Percentiles rank a stretch among this genome's conserved stretches.
These are phyloP conservation scores for Cystobasidium pallidum DNA, from an alignment of 1,284 basidiomycete genomes.

Conservation along the genomic window DNA sequence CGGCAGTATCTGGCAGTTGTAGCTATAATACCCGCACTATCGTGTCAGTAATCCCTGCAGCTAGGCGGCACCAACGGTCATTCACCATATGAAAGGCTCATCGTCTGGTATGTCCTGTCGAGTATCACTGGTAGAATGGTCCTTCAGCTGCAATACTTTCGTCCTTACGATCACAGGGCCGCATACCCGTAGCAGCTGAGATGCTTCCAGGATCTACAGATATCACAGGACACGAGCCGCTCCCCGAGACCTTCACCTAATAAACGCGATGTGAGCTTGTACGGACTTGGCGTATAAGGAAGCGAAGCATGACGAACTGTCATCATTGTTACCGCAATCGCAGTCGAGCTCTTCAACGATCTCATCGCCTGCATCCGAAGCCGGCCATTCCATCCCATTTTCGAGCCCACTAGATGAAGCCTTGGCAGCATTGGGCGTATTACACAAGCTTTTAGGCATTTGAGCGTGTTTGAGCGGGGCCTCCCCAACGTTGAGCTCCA, in stretches of 20 bases:
- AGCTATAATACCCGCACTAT: background rate
- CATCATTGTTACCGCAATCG: conserved; percentile 12
- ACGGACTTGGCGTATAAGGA: no score
- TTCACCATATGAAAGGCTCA: conserved; percentile 6
- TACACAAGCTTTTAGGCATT: no score
- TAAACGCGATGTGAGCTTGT: no score
- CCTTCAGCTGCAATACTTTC: background rate
- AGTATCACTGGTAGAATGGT: background rate
- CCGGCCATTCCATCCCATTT: background rate
- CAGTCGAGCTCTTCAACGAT: background rate
- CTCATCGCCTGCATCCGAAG: background rate
- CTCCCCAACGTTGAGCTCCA: no score
- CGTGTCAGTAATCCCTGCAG: no score
- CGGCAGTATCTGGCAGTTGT: background rate
- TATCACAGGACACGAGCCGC: conserved; percentile 15
- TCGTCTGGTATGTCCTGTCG: background rate
- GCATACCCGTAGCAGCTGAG: conserved; percentile 29
- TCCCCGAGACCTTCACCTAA: background rate
- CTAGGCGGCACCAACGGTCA: no score
- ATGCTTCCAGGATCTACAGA: conserved; percentile 34
- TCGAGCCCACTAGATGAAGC: background rate
- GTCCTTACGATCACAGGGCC: background rate
- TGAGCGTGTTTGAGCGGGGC: no score
- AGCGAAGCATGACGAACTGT: background rate
- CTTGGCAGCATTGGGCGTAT: background rate